Percentiles rank a stretch among this genome's conserved stretches.
Conservation (phyloP, 2,329 filamentous ascomycete genomes). For the Tolypocladium pustulatum region DNA sequence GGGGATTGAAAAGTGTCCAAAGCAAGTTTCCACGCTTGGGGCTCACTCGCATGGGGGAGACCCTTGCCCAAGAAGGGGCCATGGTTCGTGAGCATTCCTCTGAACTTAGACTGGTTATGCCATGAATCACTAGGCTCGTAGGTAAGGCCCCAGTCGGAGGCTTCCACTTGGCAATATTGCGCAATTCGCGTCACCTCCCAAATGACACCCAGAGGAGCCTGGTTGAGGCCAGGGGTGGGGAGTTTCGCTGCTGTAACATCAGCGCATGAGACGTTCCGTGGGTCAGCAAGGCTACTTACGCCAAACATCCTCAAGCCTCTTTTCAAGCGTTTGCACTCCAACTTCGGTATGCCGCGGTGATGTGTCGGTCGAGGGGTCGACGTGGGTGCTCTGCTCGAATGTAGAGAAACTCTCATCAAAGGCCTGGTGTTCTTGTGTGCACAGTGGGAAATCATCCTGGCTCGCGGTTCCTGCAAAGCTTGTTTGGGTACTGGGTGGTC, state of each 20-base stretch:
- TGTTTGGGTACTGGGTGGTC: conserved; percentile 18
- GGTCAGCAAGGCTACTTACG: conserved; percentile 19
- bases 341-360: background rate
- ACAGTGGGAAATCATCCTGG: conserved; percentile 1
- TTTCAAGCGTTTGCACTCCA: conserved; percentile 4
- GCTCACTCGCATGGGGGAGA: conserved; percentile 36
- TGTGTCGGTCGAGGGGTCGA: no score
- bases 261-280: background rate
- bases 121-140: conserved; percentile 27
- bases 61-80: conserved; percentile 29
- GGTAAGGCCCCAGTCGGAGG: conserved; percentile 20
- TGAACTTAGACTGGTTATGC: conserved; percentile 32
- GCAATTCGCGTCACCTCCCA: conserved; percentile 44
- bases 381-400: background rate
- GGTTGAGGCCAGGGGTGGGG: conserved; percentile 24
- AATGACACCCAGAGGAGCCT: conserved; percentile 35
- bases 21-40: conserved; percentile 34
- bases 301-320: conserved; percentile 25
- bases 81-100: conserved; percentile 27
- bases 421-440: conserved; percentile 2
- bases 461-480: conserved; percentile 12
- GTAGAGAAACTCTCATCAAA: conserved; percentile 6
- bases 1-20: conserved; percentile 23
- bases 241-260: conserved; percentile 20
- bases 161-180: conserved; percentile 31